Evolutionary conservation across 2,329 filamentous ascomycete species (phyloP), one percentile per base, ranked within the genome.

Genomic region (Dactylellina drechsleri): DNA sequence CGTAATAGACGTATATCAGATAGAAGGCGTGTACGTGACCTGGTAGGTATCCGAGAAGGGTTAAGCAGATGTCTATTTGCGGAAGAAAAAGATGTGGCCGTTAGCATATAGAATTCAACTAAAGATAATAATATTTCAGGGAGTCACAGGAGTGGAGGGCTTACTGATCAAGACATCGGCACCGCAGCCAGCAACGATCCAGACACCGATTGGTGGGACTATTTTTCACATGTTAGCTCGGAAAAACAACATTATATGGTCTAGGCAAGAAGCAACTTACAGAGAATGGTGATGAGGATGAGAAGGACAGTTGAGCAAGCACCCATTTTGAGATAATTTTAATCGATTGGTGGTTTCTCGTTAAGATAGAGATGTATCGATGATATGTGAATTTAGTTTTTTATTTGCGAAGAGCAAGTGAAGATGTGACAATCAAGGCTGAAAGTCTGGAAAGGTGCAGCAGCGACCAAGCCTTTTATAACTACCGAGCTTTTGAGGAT

Each of bases 11-110:
- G 81, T 93, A 96, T 82, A 93, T 88, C 76, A 92, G 78, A 81
- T 93, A 95, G 82, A 93, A 93, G 50, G 91, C 91, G 81, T 93
- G 89, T 49, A 94, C 87, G 78, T 92, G 89, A 6, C 91, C 92
- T 0, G 92, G 92, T 59, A 95, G 82, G 81, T 90, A 91, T 85
- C 89, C 89, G 20, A 91, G 84, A 28, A 91, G 79, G 0, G 89
- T 91, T 76, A 91, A 82, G 77, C 86, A 85, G 78, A 91, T 86
- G 81, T 91, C 91, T 78, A 83, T 81, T 4, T 28, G 26, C 2
- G n/a, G 54, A 15, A 40, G 3, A 28, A 28, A 28, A 28, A 7
- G 7, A 28, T 28, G 26, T 7, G 7, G 7, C 7, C 7, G 26
- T 28, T 28, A 28, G 26, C 26, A 28, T n/a, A n/a, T n/a, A n/a